These are phyloP conservation scores for Vaccinium myrtillus DNA, from an alignment of 148 eudicot genomes.

Conservation along the genomic window DNA sequence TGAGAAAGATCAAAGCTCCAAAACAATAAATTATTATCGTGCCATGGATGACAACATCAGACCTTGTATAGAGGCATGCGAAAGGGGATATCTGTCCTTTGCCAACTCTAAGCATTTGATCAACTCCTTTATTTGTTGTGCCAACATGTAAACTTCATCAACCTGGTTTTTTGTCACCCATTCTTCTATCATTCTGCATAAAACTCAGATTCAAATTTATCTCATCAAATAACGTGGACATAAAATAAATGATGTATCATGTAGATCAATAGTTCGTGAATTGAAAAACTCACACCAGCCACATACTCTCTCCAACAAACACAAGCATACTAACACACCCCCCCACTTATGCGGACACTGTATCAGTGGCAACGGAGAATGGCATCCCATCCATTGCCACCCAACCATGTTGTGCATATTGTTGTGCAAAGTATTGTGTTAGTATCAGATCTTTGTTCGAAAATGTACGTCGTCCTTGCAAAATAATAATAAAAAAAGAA, in stretches of 20 bases:
- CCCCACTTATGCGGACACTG: no score
- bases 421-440: no score
- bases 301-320: not conserved
- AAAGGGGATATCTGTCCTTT: constrained; percentile 50
- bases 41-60: constrained; percentile 50
- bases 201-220: not conserved
- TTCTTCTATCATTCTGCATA: constrained; percentile 45
- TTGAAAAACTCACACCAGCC: not conserved
- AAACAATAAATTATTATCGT: constrained; percentile 33
- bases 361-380: no score
- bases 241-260: not conserved
- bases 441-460: no score
- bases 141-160: constrained; percentile 82
- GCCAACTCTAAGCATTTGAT: constrained; percentile 41
- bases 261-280: not conserved
- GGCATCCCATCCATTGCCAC: no score
- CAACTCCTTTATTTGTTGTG: constrained; percentile 46
- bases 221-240: not conserved
- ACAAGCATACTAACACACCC: no score
- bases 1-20: not conserved
- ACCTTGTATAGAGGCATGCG: constrained; percentile 49
- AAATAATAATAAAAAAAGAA: not conserved
- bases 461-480: not conserved
- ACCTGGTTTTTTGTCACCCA: constrained; percentile 61
- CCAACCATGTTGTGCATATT: no score